Evolutionary conservation across 2,329 filamentous ascomycete species (phyloP).

Genomic region (Fusarium irregulare): DNA sequence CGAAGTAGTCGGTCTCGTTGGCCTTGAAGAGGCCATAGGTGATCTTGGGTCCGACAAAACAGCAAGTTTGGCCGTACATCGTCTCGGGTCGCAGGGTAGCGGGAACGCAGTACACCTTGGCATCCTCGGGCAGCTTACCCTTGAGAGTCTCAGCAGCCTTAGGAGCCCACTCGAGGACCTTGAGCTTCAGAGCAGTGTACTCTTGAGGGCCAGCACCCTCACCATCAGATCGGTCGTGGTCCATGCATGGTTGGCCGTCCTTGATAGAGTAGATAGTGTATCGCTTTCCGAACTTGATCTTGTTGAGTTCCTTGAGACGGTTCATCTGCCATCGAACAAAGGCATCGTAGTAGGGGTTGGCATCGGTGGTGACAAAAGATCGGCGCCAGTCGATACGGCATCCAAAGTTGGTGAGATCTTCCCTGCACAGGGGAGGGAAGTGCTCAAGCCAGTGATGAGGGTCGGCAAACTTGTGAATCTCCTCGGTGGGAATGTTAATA

Average conservation of each 20-base stretch:
- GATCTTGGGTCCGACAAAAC: slow-evolving; percentile 92
- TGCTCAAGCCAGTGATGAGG: slow-evolving; percentile 91
- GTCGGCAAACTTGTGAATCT: slow-evolving; percentile 94
- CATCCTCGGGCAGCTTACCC: slow-evolving; percentile 80
- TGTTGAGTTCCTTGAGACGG: slow-evolving; percentile 85
- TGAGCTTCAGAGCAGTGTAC: slow-evolving; percentile 92
- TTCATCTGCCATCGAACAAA: slow-evolving; percentile 99
- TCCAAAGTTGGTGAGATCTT: slow-evolving; percentile 85
- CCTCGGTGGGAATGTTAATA: slow-evolving; percentile 84
- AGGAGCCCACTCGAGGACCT: slow-evolving; percentile 88
- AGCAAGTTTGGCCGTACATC: slow-evolving; percentile 98
- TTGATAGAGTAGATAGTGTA: slow-evolving; percentile 84
- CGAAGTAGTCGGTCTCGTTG: slow-evolving; percentile 81
- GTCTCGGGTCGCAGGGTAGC: slow-evolving; percentile 95
- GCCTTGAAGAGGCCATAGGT: slow-evolving; percentile 89
- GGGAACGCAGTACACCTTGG: slow-evolving; percentile 88
- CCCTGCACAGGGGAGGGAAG: slow-evolving; percentile 73
- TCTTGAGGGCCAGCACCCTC: slow-evolving; percentile 79
- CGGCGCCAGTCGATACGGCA: slow-evolving; percentile 93
- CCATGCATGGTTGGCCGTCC: slow-evolving; percentile 60
- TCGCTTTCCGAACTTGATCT: slow-evolving; percentile 92
- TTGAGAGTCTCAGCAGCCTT: slow-evolving; percentile 77
- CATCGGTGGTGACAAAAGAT: slow-evolving; percentile 93
- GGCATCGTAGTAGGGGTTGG: slow-evolving; percentile 95
- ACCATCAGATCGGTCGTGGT: slow-evolving; percentile 60